phyloP scores from a whole-genome alignment of 192 early-diverging fungal species.

The Coemansia sp. region DNA sequence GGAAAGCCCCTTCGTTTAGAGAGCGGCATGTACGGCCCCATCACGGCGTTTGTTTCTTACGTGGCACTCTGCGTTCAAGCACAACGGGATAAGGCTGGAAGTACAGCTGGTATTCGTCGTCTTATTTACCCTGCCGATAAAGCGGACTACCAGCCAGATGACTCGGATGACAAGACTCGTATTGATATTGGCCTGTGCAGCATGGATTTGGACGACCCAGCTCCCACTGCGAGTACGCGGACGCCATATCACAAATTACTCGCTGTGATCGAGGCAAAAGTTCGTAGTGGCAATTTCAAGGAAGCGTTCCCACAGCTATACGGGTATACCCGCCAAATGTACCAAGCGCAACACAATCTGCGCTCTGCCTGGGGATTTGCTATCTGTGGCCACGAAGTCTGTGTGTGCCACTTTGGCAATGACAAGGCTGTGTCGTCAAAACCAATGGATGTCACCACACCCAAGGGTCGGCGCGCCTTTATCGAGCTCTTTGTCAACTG shows the following conservation, averaged over 20 bases:
- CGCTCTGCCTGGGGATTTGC: conserved; percentile 18
- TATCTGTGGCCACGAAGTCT: not conserved
- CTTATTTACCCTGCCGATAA: not conserved
- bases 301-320: not conserved
- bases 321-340: conserved; percentile 3
- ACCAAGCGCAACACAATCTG: conserved; percentile 1
- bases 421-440: not conserved
- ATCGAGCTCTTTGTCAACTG: conserved; percentile 9
- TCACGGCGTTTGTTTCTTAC: not conserved
- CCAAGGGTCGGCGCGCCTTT: not conserved
- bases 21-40: not conserved
- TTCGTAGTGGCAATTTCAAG: not conserved
- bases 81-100: not conserved
- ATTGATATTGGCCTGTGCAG: conserved; percentile 1
- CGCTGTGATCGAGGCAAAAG: conserved; percentile 1
- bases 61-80: not conserved
- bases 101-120: not conserved
- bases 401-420: not conserved
- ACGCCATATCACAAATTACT: not conserved
- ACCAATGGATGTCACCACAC: not conserved
- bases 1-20: not conserved
- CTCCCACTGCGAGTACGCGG: not conserved
- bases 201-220: not conserved
- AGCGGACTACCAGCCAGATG: not conserved
- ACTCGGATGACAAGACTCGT: not conserved